Evolutionary conservation across 2,329 filamentous ascomycete genomes (phyloP), one percentile per base, ranked within the genome.

Genomic region (Botrytis galanthina): DNA sequence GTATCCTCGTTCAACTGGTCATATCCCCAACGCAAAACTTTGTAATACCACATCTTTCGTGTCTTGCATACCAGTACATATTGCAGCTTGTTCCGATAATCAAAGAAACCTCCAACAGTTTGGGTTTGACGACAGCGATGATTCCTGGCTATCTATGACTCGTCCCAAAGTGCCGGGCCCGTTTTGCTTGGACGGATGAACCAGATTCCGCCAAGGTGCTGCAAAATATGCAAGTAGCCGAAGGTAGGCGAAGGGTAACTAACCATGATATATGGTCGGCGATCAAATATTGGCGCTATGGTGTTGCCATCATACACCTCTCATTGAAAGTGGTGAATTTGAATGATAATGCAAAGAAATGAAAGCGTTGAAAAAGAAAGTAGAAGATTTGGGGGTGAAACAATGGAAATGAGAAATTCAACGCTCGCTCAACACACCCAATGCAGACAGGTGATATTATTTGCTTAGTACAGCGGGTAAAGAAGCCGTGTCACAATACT

Each of bases 251-350:
- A 67, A 67, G 39, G 29, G 32, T 37, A 51, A 51, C 44, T 51
- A 71, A 64, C n/a, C 70, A 66, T 44, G 39, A 29, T 44, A n/a
- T 67, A 67, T 67, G 61, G 60, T 72, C 46, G 70, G 70, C 70
- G 70, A 72, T 72, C 70, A 72, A 66, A 67, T 22, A 42, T 67
- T 51, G 60, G 60, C 70, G 39, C 66, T 35, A 32, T 46, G 37
- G 46, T 72, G 48, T 44, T 67, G 46, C 70, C 48, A 51, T 46
- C 32, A 57, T 10, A 54, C 46, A 44, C 39, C 37, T 57, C 22
- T 46, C 44, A 44, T 44, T 51, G 3, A n/a, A 57, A 20, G 60
- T 22, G n/a, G n/a, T 54, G 70, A 18, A 32, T 32, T 26, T 54
- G 6, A 59, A 57, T 51, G 39, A 66, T 4, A 71, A 66, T 32